Conservation (phyloP, 139 green algal species). For the Micromonas pusilla region DNA sequence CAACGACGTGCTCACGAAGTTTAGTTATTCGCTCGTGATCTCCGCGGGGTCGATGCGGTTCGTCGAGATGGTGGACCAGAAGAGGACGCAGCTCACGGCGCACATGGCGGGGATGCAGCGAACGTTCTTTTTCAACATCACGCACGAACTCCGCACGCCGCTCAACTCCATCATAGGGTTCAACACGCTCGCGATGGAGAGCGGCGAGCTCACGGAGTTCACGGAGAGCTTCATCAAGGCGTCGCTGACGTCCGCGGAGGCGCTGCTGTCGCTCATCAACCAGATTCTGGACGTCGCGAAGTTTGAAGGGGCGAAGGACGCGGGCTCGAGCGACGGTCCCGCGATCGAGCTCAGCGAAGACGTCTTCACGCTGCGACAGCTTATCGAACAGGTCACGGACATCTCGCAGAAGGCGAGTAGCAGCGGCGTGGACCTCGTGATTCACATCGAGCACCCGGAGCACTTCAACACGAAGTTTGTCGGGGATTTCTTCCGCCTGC, state of each 20-base stretch:
- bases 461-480: background rate
- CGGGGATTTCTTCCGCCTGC: constrained; percentile 17
- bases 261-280: constrained; percentile 22
- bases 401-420: constrained; percentile 4
- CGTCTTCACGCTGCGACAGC: constrained; percentile 2
- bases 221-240: constrained; percentile 13
- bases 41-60: constrained; percentile 12
- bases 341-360: constrained; percentile 16
- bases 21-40: background rate
- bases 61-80: background rate
- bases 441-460: background rate
- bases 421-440: background rate
- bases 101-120: constrained; percentile 13
- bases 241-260: constrained; percentile 17
- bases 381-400: constrained; percentile 8
- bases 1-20: constrained; percentile 7
- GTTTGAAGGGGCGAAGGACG: background rate
- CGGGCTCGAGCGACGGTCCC: background rate
- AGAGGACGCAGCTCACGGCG: background rate
- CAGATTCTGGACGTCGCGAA: constrained; percentile 25
- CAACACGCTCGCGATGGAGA: constrained; percentile 21
- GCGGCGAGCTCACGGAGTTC: constrained; percentile 5
- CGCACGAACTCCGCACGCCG: constrained; percentile 25
- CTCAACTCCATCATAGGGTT: constrained; percentile 27
- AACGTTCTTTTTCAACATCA: constrained; percentile 27